Percentiles rank a stretch among this genome's conserved stretches.
phyloP scores from a whole-genome alignment of 2,329 filamentous ascomycete species.

The Microdochium trichocladiopsis region DNA sequence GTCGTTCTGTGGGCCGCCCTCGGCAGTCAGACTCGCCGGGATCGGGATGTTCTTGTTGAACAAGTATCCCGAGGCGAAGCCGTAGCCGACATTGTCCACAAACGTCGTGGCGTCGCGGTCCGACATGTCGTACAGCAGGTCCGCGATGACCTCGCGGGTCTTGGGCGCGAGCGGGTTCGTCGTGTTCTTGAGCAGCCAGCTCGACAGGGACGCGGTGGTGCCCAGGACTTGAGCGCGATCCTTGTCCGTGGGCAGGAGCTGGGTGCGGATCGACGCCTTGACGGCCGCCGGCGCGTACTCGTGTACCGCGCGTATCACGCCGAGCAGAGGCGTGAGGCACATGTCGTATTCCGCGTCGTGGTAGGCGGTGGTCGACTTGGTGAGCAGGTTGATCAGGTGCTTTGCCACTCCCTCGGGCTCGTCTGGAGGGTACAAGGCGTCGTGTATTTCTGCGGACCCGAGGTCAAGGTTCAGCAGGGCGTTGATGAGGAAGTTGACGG shows the following conservation, averaged over 20 bases:
- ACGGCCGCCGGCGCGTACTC: conserved; percentile 58
- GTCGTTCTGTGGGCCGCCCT: conserved; percentile 3
- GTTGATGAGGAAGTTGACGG: conserved; percentile 69
- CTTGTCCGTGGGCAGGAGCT: conserved; percentile 67
- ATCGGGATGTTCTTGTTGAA: conserved; percentile 77
- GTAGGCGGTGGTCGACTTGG: conserved; percentile 57
- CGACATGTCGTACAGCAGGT: conserved; percentile 81
- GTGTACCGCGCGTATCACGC: conserved; percentile 65
- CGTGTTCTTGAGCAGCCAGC: conserved; percentile 70
- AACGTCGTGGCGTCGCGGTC: conserved; percentile 73
- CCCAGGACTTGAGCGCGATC: conserved; percentile 77
- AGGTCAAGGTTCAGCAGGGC: conserved; percentile 74
- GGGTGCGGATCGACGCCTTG: conserved; percentile 53
- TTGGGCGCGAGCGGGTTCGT: conserved; percentile 66
- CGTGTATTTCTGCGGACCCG: conserved; percentile 40
- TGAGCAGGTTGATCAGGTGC: conserved; percentile 64
- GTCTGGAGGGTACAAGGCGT: conserved; percentile 59
- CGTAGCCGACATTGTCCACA: conserved; percentile 89
- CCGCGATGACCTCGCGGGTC: conserved; percentile 66
- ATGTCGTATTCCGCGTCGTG: conserved; percentile 64
- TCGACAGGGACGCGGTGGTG: conserved; percentile 64
- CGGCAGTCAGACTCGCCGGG: conserved; percentile 52
- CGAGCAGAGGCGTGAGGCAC: conserved; percentile 64
- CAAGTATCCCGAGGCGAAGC: conserved; percentile 85
- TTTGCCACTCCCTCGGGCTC: conserved; percentile 53